A percentile compares a stretch with the other conserved stretches of the same genome.
Conservation (phyloP, 2,329 filamentous ascomycete genomes). For the Colletotrichum simmondsii region DNA sequence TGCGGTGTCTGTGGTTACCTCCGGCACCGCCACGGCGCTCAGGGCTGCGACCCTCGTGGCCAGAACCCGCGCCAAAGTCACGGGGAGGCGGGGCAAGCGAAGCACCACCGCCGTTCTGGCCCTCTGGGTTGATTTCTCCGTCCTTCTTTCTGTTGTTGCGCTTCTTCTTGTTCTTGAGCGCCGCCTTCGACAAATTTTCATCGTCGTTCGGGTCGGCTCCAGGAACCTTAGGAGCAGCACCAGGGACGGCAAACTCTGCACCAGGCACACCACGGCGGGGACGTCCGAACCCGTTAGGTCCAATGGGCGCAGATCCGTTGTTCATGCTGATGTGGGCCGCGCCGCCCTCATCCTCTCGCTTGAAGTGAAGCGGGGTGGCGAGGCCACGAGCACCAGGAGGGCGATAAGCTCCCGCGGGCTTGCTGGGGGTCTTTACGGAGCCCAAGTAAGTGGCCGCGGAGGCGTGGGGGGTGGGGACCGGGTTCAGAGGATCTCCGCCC, state of each 20-base stretch:
- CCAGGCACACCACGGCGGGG: conserved; percentile 85
- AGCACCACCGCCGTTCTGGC: conserved; percentile 57
- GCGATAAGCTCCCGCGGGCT: conserved; percentile 96
- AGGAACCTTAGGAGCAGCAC: conserved; percentile 72
- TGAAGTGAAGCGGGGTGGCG: conserved; percentile 91
- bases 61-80: conserved; percentile 25
- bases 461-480: conserved; percentile 80
- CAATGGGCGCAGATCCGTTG: conserved; percentile 76
- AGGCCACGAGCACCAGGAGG: conserved; percentile 93
- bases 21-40: conserved; percentile 67
- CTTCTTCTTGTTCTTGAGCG: conserved; percentile 99
- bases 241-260: conserved; percentile 79
- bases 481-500: conserved; percentile 76
- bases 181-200: conserved; percentile 83
- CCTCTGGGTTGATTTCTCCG: conserved; percentile 68
- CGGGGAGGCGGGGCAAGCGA: conserved; percentile 59
- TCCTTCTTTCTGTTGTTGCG: conserved; percentile 93
- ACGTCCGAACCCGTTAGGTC: conserved; percentile 83
- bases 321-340: conserved; percentile 86
- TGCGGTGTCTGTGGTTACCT: conserved; percentile 56
- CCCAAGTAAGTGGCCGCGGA: conserved; percentile 86
- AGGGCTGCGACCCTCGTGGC: conserved; percentile 69
- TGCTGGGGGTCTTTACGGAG: conserved; percentile 92
- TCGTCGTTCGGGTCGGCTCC: conserved; percentile 73
- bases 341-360: conserved; percentile 96